These are phyloP conservation scores for Diospyros lotus DNA, from an alignment of 148 eudicot species.

Conservation along the genomic window DNA sequence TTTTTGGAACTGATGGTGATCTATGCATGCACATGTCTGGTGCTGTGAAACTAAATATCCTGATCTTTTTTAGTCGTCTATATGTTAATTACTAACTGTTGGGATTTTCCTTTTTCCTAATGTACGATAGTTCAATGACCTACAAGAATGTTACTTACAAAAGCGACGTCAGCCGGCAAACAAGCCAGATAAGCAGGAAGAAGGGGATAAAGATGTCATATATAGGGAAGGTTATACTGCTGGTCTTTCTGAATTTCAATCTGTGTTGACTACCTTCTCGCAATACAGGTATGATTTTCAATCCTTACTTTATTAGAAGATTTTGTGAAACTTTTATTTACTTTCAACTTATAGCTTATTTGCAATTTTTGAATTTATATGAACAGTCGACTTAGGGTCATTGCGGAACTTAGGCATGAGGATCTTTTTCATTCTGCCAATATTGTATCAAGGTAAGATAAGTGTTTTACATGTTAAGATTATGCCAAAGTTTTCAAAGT, in stretches of 20 bases:
- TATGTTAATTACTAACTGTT: neutral
- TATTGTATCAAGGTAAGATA: conserved; percentile 53
- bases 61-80: neutral
- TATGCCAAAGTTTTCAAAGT: neutral
- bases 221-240: conserved; percentile 50
- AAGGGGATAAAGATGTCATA: conserved; percentile 31
- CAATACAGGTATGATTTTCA: conserved; percentile 42
- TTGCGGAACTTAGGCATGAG: conserved; percentile 58
- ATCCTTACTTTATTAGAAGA: neutral
- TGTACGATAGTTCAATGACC: conserved; percentile 48
- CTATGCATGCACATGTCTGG: conserved; percentile 4
- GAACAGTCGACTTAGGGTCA: conserved; percentile 61
- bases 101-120: conserved; percentile 1
- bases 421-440: conserved; percentile 63
- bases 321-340: neutral
- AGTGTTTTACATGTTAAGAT: conserved; percentile 1
- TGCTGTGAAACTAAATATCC: conserved; percentile 7
- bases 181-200: conserved; percentile 35
- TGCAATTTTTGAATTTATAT: conserved; percentile 9
- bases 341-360: conserved; percentile 2
- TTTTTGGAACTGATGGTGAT: neutral
- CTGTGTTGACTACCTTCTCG: conserved; percentile 55
- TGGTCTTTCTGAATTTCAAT: conserved; percentile 59
- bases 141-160: conserved; percentile 66
- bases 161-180: conserved; percentile 47